A percentile compares a stretch with the other conserved stretches of the same genome.
These are phyloP conservation scores for Asterionellopsis glacialis DNA, from an alignment of 108 stramenopile species.

Conservation along the genomic window DNA sequence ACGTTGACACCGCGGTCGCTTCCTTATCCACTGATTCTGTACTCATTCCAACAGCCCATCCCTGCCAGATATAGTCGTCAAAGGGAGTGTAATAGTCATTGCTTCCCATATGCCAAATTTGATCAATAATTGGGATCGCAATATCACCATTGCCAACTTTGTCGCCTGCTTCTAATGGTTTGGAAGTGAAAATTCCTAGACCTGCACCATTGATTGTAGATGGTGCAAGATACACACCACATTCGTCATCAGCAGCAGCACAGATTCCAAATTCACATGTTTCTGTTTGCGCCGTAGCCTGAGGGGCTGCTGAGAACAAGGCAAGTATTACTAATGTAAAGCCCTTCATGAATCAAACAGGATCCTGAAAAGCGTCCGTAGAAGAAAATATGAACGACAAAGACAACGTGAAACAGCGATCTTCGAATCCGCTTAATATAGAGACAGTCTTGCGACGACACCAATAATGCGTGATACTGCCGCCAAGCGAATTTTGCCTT, in stretches of 20 bases:
- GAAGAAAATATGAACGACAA: too few species aligned
- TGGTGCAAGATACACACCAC: constrained; percentile 57
- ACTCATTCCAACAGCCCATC: neutral
- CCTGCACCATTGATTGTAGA: constrained; percentile 65
- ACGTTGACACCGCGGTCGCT: neutral
- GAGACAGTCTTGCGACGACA: too few species aligned
- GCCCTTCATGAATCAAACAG: too few species aligned
- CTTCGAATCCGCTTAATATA: too few species aligned
- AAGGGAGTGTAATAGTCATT: constrained; percentile 23
- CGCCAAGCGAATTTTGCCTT: too few species aligned
- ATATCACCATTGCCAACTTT: constrained; percentile 40
- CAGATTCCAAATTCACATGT: too few species aligned
- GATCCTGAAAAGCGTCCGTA: too few species aligned
- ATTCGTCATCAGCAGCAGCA: constrained; percentile 6
- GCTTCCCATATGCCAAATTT: constrained; percentile 33
- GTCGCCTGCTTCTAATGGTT: constrained; percentile 20
- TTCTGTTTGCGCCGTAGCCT: too few species aligned
- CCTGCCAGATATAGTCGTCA: constrained; percentile 15
- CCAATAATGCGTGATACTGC: too few species aligned
- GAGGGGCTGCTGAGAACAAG: too few species aligned
- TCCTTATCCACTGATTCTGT: constrained; percentile 8
- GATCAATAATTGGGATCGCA: constrained; percentile 44
- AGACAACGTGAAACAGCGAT: too few species aligned
- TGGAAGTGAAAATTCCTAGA: constrained; percentile 55
- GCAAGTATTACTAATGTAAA: too few species aligned